phyloP scores from a whole-genome alignment of 441 rosid genomes.

The Breynia disticha region DNA sequence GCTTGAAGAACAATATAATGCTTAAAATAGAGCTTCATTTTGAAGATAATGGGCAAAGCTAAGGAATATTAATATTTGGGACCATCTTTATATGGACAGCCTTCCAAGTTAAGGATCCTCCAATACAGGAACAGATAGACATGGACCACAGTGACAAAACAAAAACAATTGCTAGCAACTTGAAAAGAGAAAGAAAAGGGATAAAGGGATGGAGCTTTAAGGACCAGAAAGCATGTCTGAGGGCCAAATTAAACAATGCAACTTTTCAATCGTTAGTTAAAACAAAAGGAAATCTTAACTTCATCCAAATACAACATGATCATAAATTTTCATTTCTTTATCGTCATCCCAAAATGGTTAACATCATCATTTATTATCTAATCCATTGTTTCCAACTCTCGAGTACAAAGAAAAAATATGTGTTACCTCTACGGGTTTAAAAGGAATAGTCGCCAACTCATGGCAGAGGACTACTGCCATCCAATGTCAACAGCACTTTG shows the following conservation, averaged over 20 bases:
- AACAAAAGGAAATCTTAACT: background rate
- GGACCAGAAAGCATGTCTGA: slow-evolving; percentile 6
- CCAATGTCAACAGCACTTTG: slow-evolving; percentile 78
- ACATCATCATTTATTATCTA: background rate
- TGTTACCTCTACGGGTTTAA: slow-evolving; percentile 13
- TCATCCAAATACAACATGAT: background rate
- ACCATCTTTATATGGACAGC: background rate
- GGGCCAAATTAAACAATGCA: slow-evolving; percentile 4
- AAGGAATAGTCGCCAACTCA: slow-evolving; percentile 12
- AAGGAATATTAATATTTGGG: slow-evolving; percentile 6
- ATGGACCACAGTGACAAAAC: slow-evolving; percentile 4
- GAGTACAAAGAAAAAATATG: background rate
- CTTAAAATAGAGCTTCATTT: background rate
- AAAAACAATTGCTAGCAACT: background rate
- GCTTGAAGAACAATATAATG: too few relatives aligned
- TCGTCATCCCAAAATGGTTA: background rate
- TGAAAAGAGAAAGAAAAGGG: background rate
- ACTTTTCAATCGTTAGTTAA: too few relatives aligned
- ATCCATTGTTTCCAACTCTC: background rate
- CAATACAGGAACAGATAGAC: background rate
- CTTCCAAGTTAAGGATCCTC: slow-evolving; percentile 3
- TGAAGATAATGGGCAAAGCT: background rate
- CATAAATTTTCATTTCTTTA: background rate
- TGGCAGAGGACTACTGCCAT: slow-evolving; percentile 37
- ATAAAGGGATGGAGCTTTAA: background rate